Base-by-base conservation (phyloP, 345 rosid genomes). In the Hibiscus tridactylites region DNA sequence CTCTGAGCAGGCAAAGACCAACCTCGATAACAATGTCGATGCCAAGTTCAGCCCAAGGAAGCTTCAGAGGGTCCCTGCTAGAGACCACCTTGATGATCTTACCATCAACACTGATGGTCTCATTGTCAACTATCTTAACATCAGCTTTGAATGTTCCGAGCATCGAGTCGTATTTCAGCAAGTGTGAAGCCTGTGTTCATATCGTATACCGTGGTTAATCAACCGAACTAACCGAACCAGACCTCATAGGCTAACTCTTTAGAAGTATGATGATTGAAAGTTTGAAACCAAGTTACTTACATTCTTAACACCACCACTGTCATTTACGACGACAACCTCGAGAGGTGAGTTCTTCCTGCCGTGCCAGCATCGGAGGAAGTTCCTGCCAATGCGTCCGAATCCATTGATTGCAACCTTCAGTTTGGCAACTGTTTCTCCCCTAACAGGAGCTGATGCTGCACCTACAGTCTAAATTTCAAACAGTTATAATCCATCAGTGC, bases 21-120 rank as follows among this genome's bases (percentile, higher is more conserved):
- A 87, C 98, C 97, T 95, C 99, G 21, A 95, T 95, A 73, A 95
- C 99, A 74, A 95, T 95, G 87, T 95, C 99, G 5, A 95, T 92
- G 54, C 97, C 99, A 15, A 95, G 89, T 62, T 92, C 99, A 50
- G 91, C 97, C 97, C 99, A 95, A 4, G 99, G 99, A 73, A 95
- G 99, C 91, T 89, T 75, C 70, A 92, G 97, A 73, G 99, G 99
- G 79, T 95, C 97, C 81, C 99, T 86, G 87, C 21, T 88, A 35
- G 97, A 84, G 72, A 94, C 99, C 19, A 94, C 97, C 81, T 90
- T 83, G 85, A 94, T 80, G 70, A 19, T 81, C 78, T 94, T 94
- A 28, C 97, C 97, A 83, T 94, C 99, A 19, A 94, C 97, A 17
- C 88, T 87, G 35, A 94, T 90, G 74, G 97, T 90, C 24, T 80